A percentile compares a stretch with the other conserved stretches of the same genome.
Conservation (phyloP, 2,329 filamentous ascomycete genomes). For the Didymella arachidicola region DNA sequence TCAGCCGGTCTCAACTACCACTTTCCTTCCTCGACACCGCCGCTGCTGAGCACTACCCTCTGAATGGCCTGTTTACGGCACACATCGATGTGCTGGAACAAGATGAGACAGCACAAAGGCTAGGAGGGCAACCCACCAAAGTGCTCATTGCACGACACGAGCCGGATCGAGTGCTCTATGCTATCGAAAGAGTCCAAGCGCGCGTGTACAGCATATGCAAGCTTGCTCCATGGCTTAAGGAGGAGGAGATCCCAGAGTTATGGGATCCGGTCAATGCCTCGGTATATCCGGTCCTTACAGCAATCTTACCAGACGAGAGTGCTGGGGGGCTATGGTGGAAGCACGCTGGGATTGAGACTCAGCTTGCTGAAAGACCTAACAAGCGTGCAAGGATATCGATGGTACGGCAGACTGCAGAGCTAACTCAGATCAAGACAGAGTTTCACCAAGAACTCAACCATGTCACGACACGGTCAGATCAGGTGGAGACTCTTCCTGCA, state of each 20-base stretch:
- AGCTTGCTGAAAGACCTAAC: slow-evolving; percentile 24
- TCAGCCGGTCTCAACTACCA: slow-evolving; percentile 48
- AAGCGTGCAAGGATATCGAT: slow-evolving; percentile 43
- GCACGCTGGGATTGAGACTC: slow-evolving; percentile 34
- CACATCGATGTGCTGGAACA: slow-evolving; percentile 45
- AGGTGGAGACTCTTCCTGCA: not conserved
- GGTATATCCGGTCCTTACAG: slow-evolving; percentile 67
- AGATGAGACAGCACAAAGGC: slow-evolving; percentile 15
- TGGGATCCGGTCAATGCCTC: slow-evolving; percentile 32
- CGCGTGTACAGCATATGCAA: slow-evolving; percentile 73
- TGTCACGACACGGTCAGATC: not conserved
- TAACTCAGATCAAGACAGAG: slow-evolving; percentile 17
- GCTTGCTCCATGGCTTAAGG: slow-evolving; percentile 71
- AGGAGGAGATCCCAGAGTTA: slow-evolving; percentile 59
- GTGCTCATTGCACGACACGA: slow-evolving; percentile 49
- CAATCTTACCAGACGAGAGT: slow-evolving; percentile 34
- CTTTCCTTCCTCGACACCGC: slow-evolving; percentile 49
- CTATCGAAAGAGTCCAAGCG: slow-evolving; percentile 71
- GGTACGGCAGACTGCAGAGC: slow-evolving; percentile 32
- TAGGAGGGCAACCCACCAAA: slow-evolving; percentile 21
- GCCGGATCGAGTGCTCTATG: slow-evolving; percentile 76
- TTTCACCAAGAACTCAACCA: slow-evolving; percentile 2
- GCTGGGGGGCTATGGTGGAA: slow-evolving; percentile 43
- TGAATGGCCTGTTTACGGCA: slow-evolving; percentile 47
- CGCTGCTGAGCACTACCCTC: slow-evolving; percentile 30